Evolutionary conservation across 2,329 filamentous ascomycete species (phyloP).

Genomic region (Orbilia oligospora): DNA sequence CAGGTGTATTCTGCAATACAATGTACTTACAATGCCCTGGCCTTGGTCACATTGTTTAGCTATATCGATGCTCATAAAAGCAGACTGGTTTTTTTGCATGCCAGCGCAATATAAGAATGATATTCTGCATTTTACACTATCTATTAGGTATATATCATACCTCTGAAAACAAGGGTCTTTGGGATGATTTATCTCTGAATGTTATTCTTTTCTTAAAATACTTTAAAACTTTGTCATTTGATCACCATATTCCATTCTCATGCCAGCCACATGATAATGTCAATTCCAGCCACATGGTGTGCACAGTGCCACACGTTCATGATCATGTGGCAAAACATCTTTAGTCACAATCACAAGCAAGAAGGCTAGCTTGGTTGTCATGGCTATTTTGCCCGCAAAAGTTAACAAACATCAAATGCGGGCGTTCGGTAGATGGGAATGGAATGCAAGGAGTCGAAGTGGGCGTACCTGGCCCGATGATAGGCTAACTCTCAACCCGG

Average conservation of each 20-base stretch:
- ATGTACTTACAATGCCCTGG: not conserved
- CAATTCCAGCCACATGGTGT: slow-evolving; percentile 15
- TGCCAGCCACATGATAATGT: slow-evolving; percentile 23
- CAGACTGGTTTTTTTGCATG: not conserved
- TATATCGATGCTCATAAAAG: not conserved
- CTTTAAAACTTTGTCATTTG: not conserved
- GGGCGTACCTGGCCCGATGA: slow-evolving; percentile 36
- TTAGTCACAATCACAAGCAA: not conserved
- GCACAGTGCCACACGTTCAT: not conserved
- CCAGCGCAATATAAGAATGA: slow-evolving; percentile 6
- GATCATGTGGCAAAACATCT: slow-evolving; percentile 42
- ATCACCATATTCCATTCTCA: not conserved
- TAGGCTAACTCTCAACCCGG: slow-evolving; percentile 31
- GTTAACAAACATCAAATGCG: slow-evolving; percentile 4
- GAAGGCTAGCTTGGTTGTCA: not conserved
- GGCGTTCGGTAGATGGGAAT: slow-evolving; percentile 37
- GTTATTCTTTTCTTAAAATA: not conserved
- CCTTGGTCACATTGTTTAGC: not conserved
- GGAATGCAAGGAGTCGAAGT: slow-evolving; percentile 12
- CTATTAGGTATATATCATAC: not conserved
- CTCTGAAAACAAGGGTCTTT: not conserved
- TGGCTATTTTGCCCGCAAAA: too few relatives aligned
- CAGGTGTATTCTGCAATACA: too few relatives aligned
- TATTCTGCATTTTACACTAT: not conserved
- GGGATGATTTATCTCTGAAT: not conserved